Base-by-base conservation (phyloP, 2,329 filamentous ascomycete species). In the Ophiognomonia clavigignenti-juglandacearum region DNA sequence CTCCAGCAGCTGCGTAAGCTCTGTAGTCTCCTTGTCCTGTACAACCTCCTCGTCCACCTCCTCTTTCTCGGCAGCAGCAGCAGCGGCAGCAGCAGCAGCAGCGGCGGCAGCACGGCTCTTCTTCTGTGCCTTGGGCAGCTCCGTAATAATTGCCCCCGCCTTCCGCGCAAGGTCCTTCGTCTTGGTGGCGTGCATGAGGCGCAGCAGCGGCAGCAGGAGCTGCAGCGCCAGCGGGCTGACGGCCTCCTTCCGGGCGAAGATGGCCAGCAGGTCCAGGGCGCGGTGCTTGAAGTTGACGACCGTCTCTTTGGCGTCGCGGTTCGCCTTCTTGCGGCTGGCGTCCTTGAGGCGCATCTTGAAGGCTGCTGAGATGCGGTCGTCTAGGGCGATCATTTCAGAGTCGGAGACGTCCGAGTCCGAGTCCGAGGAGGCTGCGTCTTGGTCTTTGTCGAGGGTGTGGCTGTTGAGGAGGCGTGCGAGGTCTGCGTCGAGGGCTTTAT, bases 231-330 rank as follows among this genome's bases (percentile, higher is more conserved):
- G 70, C 1, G 77, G 67, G 57, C 82, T 86, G 19, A 75, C 75
- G 47, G 85, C 79, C 65, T 93, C 85, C 56, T 86, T 85, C 64
- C 87, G 90, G 54, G 93, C 75, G 64, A 89, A 97, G 53, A 93
- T 86, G 51, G 86, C 81, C 10, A 97, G 74, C 1, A 97, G 77
- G 60, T 97, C 93, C 4, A 97, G 78, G 6, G 96, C 85, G 35
- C 91, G 86, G 65, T 88, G 88, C 72, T 98, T 98, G 77, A 98
- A 96, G 67, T 92, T 91, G 59, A 95, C 72, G 61, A 97, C 88
- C 18, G 83, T 89, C 56, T 92, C 86, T 61, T 88, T 93, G 45
- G 92, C 91, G 51, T 92, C 86, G 61, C 88, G 88, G 58, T 86
- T 86, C 60, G 93, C 84, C 66, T 91, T 87, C 69, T 91, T 93